phyloP scores from a whole-genome alignment of 345 rosid species.

The Pistacia integerrima region DNA sequence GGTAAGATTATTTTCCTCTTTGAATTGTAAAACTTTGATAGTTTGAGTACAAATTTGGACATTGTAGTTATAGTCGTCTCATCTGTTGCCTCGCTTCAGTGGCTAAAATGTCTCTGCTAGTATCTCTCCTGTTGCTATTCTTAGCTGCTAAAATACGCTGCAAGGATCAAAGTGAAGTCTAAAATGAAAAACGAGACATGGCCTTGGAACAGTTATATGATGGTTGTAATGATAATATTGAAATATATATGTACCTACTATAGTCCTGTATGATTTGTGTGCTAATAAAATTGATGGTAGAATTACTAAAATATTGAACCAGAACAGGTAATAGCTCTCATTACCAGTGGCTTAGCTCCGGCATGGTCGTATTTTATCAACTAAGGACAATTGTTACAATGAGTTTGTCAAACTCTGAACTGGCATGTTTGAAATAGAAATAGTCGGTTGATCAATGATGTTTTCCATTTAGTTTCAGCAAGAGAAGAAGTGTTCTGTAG shows the following conservation, averaged over 20 bases:
- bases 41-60: not conserved
- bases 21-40: not conserved
- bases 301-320: not conserved
- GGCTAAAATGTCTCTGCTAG: not conserved
- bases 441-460: not conserved
- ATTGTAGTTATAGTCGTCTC: not conserved
- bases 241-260: not conserved
- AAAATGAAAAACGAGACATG: not conserved
- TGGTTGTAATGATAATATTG: not conserved
- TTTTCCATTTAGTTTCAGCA: not conserved
- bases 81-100: not conserved
- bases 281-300: not conserved
- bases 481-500: not conserved
- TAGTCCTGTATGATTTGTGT: not conserved
- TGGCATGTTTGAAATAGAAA: not conserved
- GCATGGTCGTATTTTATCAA: not conserved
- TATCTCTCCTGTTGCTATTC: not conserved
- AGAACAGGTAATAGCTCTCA: not conserved
- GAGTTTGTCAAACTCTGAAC: not conserved
- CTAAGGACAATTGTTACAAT: too few relatives aligned
- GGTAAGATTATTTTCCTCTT: slow-evolving; percentile 40
- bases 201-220: not conserved
- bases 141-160: not conserved
- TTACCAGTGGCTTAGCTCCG: not conserved
- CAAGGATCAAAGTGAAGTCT: not conserved